These are phyloP conservation scores for Naganishia friedmannii DNA, from an alignment of 768 basidiomycete species.

Conservation along the genomic window DNA sequence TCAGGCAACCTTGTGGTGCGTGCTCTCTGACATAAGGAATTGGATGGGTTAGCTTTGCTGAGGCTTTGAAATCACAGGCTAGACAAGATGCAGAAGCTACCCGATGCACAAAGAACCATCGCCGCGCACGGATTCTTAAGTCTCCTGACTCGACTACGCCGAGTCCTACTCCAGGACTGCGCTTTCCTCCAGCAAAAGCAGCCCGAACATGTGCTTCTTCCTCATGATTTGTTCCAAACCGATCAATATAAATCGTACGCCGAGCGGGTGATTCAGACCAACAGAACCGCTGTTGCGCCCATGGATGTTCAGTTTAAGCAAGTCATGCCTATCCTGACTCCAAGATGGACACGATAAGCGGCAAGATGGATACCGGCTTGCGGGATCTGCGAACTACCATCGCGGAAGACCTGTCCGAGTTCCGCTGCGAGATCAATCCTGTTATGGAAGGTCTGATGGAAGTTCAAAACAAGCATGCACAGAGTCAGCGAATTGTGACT, in stretches of 20 bases:
- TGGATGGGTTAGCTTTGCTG: not conserved
- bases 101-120: not conserved
- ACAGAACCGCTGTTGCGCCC: not conserved
- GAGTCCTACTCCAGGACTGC: not conserved
- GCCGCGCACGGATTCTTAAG: conserved; percentile 2
- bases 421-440: too few species aligned
- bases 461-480: too few species aligned
- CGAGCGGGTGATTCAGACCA: not conserved
- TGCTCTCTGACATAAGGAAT: not conserved
- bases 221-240: not conserved
- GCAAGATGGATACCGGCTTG: too few species aligned
- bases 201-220: not conserved
- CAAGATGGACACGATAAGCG: too few species aligned
- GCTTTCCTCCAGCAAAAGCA: not conserved
- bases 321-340: not conserved
- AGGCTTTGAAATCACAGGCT: not conserved
- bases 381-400: too few species aligned
- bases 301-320: not conserved
- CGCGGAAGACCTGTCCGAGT: too few species aligned
- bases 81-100: not conserved
- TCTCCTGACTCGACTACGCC: not conserved
- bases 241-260: not conserved
- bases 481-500: too few species aligned
- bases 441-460: too few species aligned
- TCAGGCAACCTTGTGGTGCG: not conserved